Conservation (phyloP, 2,329 filamentous ascomycete species). For the Sclerotinia nivalis region DNA sequence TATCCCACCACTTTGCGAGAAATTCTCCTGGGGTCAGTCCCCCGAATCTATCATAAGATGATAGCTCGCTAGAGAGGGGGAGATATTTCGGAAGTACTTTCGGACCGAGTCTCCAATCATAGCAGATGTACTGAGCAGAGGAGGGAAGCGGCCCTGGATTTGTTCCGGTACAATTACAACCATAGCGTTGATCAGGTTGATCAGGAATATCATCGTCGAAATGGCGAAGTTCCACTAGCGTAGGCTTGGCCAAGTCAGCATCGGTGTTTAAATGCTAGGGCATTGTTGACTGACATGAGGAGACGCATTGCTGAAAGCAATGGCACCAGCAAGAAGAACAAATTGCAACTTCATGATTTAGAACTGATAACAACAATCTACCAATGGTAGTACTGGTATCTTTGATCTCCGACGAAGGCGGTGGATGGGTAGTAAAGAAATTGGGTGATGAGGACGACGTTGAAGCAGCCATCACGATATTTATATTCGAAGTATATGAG, state of each 20-base stretch:
- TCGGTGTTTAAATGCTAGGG: not conserved
- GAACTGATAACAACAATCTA: not conserved
- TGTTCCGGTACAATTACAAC: conserved; percentile 21
- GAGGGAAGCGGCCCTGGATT: not conserved
- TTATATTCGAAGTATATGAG: not conserved
- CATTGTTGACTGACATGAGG: conserved; percentile 9
- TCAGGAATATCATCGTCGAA: not conserved
- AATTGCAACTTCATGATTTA: conserved; percentile 14
- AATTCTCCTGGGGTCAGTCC: conserved; percentile 16
- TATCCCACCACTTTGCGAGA: conserved; percentile 16
- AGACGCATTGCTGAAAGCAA: conserved; percentile 19
- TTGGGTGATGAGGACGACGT: not conserved
- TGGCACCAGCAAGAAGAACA: not conserved
- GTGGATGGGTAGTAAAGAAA: not conserved
- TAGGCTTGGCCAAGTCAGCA: not conserved
- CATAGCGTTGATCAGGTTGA: not conserved
- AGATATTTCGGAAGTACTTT: conserved; percentile 15
- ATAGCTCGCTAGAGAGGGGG: conserved; percentile 14
- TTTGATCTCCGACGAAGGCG: not conserved
- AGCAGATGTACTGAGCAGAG: conserved; percentile 18
- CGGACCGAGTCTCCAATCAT: conserved; percentile 14
- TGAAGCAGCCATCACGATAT: not conserved
- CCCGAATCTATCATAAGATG: conserved; percentile 19
- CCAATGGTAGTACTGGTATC: not conserved
- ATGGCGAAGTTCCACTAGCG: conserved; percentile 2